A percentile compares a stretch with the other conserved stretches of the same genome.
Conservation (phyloP, 2,329 filamentous ascomycete species). For the Ascocoryne sarcoides region DNA sequence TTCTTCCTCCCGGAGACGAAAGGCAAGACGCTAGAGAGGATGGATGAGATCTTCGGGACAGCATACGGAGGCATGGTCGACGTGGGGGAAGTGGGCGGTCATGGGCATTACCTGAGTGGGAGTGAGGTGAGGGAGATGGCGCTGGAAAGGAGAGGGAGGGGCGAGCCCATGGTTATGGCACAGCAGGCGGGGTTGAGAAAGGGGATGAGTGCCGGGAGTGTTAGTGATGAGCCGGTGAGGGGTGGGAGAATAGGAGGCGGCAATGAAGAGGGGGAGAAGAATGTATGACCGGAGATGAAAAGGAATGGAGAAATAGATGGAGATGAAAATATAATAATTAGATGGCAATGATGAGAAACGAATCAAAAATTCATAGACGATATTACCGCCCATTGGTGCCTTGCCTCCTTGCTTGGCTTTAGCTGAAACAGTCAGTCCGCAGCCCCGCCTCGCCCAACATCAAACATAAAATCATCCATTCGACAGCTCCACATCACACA, state of each 20-base stretch:
- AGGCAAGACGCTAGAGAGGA: slow-evolving; percentile 65
- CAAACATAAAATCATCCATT: no score
- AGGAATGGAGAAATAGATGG: not conserved
- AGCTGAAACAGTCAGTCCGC: no score
- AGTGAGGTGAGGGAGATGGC: not conserved
- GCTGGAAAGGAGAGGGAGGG: not conserved
- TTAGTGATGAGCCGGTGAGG: no score
- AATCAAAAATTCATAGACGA: no score
- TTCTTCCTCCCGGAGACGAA: slow-evolving; percentile 70
- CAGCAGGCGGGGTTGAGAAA: not conserved
- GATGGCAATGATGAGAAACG: not conserved
- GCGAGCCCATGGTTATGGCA: not conserved
- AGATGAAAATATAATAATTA: not conserved
- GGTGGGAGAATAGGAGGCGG: no score
- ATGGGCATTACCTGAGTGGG: slow-evolving; percentile 5
- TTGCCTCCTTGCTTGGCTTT: no score
- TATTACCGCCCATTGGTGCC: no score
- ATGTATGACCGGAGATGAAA: not conserved
- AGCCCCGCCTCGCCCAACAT: no score
- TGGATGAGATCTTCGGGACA: slow-evolving; percentile 40
- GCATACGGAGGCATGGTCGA: slow-evolving; percentile 11
- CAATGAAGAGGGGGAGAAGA: not conserved
- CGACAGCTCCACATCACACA: no score
- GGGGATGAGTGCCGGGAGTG: no score
- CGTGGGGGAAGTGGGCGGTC: not conserved